Evolutionary conservation across 257 asterid genomes (phyloP), one percentile per base, ranked within the genome.

Genomic region (Verbascum thapsus): DNA sequence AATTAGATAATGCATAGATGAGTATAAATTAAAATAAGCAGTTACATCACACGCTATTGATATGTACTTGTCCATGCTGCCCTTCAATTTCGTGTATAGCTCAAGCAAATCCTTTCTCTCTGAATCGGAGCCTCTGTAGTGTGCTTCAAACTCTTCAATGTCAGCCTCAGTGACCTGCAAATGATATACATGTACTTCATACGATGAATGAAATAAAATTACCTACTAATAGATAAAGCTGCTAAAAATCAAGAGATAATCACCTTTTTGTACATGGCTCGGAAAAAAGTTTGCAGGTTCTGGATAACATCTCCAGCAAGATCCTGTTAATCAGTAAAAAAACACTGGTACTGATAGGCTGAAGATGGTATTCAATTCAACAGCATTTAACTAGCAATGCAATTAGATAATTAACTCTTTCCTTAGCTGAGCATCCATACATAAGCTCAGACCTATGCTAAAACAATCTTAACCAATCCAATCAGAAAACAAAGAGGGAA

Each of bases 71-170:
- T 80, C 87, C 99, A 92, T 92, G 75, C 82, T 83, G 69, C 99
- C 97, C 80, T 83, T 85, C 77, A 72, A 78, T 73, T 77, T 79
- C 64, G 76, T 81, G 80, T 73, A 83, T 13, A 92, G 80, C 74
- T 83, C 91, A 67, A 87, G 77, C 83, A 89, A 82, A 68, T 89
- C 99, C 5, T 80, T 85, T 74, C 74, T 87, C 83, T 94, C 99
- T 0, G 86, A 60, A 37, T 82, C 88, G 7, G 97, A 87, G 51
- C 97, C 97, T 78, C 99, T 82, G 80, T 94, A 94, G 74, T 74
- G 79, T 64, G 91, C 95, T 76, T 85, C 89, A 74, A 87, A 90
- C 87, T 85, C 90, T 71, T 94, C 96, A 70, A 94, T 85, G 74
- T 94, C 99, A 53, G 88, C 86, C 78, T 83, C 95, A 2, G 88